Conservation (phyloP, 352 stramenopile genomes). For the Phytophthora litchii region DNA sequence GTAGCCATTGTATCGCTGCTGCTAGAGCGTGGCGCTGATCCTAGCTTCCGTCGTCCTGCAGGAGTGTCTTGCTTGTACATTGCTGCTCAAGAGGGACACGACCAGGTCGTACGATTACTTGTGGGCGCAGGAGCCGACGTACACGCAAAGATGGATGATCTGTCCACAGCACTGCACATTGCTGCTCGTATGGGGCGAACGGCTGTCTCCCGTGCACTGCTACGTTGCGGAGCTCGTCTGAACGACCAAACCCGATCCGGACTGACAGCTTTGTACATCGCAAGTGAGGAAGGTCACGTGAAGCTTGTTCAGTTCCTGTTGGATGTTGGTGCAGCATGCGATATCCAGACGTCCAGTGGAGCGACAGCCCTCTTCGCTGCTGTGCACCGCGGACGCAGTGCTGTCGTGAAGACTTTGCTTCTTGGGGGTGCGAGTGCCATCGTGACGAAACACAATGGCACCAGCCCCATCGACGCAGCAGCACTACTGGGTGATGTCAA, state of each 20-base stretch:
- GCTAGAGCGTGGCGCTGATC: slow-evolving; percentile 59
- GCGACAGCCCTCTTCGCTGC: slow-evolving; percentile 79
- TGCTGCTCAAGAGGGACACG: slow-evolving; percentile 79
- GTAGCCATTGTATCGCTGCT: slow-evolving; percentile 63
- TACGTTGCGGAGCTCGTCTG: slow-evolving; percentile 55
- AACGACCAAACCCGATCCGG: slow-evolving; percentile 82
- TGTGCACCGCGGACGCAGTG: slow-evolving; percentile 70
- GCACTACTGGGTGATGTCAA: slow-evolving; percentile 67
- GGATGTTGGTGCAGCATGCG: slow-evolving; percentile 36
- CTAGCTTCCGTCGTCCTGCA: slow-evolving; percentile 62
- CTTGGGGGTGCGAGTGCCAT: slow-evolving; percentile 54
- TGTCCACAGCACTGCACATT: slow-evolving; percentile 81
- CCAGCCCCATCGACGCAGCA: slow-evolving; percentile 73
- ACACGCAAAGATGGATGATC: slow-evolving; percentile 76
- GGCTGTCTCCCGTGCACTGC: slow-evolving; percentile 51
- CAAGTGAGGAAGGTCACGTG: slow-evolving; percentile 81
- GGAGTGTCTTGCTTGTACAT: slow-evolving; percentile 84
- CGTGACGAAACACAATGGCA: slow-evolving; percentile 76
- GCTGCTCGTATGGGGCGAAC: slow-evolving; percentile 80
- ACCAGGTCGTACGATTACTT: slow-evolving; percentile 61
- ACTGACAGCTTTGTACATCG: slow-evolving; percentile 82
- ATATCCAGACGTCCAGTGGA: slow-evolving; percentile 60
- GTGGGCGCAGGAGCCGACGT: slow-evolving; percentile 55
- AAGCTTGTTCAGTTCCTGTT: slow-evolving; percentile 70
- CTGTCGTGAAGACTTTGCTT: slow-evolving; percentile 64